Conservation (phyloP, 106 monocot species). For the Apostasia shenzhenica region DNA sequence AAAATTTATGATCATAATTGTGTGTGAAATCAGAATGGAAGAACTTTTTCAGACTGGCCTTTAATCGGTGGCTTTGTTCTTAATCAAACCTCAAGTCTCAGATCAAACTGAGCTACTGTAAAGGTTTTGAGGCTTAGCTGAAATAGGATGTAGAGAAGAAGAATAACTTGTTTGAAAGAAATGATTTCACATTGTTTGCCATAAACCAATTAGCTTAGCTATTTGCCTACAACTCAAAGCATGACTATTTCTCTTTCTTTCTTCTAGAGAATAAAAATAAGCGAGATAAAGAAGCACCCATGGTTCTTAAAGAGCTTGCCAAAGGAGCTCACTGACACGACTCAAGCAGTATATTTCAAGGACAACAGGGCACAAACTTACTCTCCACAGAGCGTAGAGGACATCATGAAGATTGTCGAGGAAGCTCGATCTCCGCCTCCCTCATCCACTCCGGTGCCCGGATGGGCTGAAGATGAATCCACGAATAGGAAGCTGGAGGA, state of each 20-base stretch:
- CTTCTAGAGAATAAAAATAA: constrained; percentile 48
- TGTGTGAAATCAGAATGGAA: too few species aligned
- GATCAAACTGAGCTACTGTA: too few species aligned
- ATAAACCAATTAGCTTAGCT: too few species aligned
- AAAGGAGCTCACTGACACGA: constrained; percentile 36
- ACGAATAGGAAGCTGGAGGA: constrained; percentile 5
- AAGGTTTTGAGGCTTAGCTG: too few species aligned
- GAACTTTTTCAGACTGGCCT: too few species aligned
- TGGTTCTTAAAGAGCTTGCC: constrained; percentile 70
- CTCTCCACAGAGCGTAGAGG: constrained; percentile 49
- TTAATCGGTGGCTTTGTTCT: too few species aligned
- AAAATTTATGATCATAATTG: too few species aligned
- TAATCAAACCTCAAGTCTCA: too few species aligned
- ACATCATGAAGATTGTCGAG: constrained; percentile 54
- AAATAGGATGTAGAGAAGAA: too few species aligned
- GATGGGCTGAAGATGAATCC: constrained; percentile 28
- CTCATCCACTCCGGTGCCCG: constrained; percentile 18
- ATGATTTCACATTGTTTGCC: too few species aligned
- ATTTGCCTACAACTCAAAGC: too few species aligned
- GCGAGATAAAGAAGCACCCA: constrained; percentile 53
- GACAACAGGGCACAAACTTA: constrained; percentile 23
- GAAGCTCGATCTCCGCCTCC: constrained; percentile 35
- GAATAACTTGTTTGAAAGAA: too few species aligned
- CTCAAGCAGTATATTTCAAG: constrained; percentile 43
- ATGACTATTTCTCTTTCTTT: not conserved